Evolutionary conservation across 805 yeast species (phyloP), one percentile per base, ranked within the genome.

Genomic region (Zygosaccharomyces kombuchaensis): DNA sequence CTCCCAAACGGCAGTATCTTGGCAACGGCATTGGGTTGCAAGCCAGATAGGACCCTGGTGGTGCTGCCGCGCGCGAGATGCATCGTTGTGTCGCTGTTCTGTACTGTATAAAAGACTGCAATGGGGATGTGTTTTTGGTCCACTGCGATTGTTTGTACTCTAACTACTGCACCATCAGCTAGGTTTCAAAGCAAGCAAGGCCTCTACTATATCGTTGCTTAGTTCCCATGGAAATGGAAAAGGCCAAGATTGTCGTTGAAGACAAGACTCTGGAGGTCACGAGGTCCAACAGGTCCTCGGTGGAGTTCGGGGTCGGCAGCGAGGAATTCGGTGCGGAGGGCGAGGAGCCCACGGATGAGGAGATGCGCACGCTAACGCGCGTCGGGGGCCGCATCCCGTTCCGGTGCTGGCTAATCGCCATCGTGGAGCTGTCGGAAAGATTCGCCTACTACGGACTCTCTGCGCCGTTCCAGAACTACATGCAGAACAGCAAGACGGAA

Each of bases 371-470:
- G 12, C 46, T 64, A 39, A 58, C 52, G 47, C 66, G 55, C 43
- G 64, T 64, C 8, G 29, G 53, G 6, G 84, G 81, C 30, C 59
- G 67, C 25, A 75, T 80, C 41, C 76, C 80, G 10, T 67, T 66
- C 45, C 68, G 71, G 25, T 64, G 75, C 31, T 79, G 78, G 64
- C 64, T 79, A 44, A 73, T 81, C 47, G 79, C 77, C 51, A 44
- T 85, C 36, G 87, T 86, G 34, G 95, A 86, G 68, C 77, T 86
- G 51, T 78, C 90, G 39, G 95, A 86, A 66, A 77, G 95, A 54
- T 85, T 86, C 62, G 76, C 91, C 9, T 86, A 81, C 70, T 86
- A 86, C 58, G 93, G 95, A 59, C 70, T 84, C 49, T 75, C 82
- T 38, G 84, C 86, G 47, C 84, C 87, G 6, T 80, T 86, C 69